Evolutionary conservation across 805 yeast genomes (phyloP).

Genomic region (Lipomyces yamadae): DNA sequence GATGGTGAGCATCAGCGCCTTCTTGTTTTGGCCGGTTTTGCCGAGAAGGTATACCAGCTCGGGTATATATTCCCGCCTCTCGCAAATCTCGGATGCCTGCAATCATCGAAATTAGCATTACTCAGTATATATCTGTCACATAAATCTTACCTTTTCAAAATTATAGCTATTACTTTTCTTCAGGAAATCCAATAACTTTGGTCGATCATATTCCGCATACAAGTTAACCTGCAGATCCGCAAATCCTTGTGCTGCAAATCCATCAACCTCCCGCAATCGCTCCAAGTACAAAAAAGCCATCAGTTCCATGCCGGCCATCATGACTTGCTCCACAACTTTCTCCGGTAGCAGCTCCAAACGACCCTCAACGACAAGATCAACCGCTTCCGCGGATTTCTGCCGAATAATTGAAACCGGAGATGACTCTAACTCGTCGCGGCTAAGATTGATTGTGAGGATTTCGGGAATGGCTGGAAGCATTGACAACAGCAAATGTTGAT

Average conservation of each 20-base stretch:
- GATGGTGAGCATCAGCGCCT: constrained; percentile 77
- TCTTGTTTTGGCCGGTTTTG: constrained; percentile 74
- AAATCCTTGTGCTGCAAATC: constrained; percentile 56
- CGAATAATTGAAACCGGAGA: constrained; percentile 52
- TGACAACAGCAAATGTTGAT: constrained; percentile 57
- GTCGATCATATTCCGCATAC: constrained; percentile 64
- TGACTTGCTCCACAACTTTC: constrained; percentile 51
- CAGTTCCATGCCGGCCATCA: constrained; percentile 44
- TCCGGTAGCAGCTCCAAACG: constrained; percentile 68
- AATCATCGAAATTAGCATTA: neutral
- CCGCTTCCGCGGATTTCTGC: constrained; percentile 50
- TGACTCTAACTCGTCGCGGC: constrained; percentile 48
- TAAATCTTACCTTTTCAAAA: constrained; percentile 50
- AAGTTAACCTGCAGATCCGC: constrained; percentile 72
- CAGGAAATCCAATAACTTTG: constrained; percentile 63
- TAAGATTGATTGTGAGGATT: constrained; percentile 44
- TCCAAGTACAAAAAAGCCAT: constrained; percentile 71
- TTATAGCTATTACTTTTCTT: constrained; percentile 60
- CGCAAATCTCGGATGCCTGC: constrained; percentile 69
- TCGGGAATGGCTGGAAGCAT: constrained; percentile 45
- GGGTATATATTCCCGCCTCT: constrained; percentile 55
- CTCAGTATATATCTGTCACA: neutral
- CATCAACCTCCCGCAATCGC: constrained; percentile 60
- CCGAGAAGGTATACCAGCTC: constrained; percentile 85
- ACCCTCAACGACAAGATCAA: constrained; percentile 62